phyloP scores from a whole-genome alignment of 2,329 filamentous ascomycete genomes.

The Scolecobasidium constrictum region DNA sequence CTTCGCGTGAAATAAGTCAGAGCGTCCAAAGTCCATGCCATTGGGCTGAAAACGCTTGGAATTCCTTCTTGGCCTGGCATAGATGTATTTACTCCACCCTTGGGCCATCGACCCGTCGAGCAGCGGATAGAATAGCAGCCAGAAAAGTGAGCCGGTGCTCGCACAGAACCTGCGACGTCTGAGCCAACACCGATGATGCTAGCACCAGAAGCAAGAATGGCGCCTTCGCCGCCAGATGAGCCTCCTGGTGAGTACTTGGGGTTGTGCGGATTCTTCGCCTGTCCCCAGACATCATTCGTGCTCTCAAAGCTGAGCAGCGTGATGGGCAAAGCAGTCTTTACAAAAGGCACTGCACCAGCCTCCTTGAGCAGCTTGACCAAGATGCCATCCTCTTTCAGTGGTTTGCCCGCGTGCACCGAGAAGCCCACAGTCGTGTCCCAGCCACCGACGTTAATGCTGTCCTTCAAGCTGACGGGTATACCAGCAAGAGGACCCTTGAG shows the following conservation, averaged over 20 bases:
- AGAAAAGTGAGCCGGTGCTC: constrained; percentile 78
- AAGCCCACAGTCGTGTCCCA: constrained; percentile 79
- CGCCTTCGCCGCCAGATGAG: constrained; percentile 75
- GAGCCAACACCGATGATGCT: constrained; percentile 83
- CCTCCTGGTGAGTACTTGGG: constrained; percentile 77
- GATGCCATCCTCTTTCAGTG: constrained; percentile 54
- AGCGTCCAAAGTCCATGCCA: constrained; percentile 78
- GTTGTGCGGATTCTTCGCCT: constrained; percentile 73
- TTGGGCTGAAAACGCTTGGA: constrained; percentile 80
- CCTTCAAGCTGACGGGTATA: constrained; percentile 79
- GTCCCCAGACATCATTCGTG: constrained; percentile 70
- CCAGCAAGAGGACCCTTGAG: constrained; percentile 74
- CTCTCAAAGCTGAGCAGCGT: constrained; percentile 82
- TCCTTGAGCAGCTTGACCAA: constrained; percentile 50
- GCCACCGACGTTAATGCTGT: constrained; percentile 62
- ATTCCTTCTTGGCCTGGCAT: constrained; percentile 92
- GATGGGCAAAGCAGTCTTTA: constrained; percentile 80
- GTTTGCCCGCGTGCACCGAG: constrained; percentile 60
- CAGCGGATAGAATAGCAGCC: constrained; percentile 82
- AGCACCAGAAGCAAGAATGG: constrained; percentile 67
- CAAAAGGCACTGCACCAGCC: constrained; percentile 39
- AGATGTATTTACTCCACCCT: constrained; percentile 69
- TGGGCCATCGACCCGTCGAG: constrained; percentile 84
- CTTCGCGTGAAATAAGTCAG: constrained; percentile 73
- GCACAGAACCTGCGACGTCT: constrained; percentile 82